Percentiles rank a stretch among this genome's conserved stretches.
Evolutionary conservation across 2,329 filamentous ascomycete genomes (phyloP).

Genomic region (Stachybotrys chartarum): DNA sequence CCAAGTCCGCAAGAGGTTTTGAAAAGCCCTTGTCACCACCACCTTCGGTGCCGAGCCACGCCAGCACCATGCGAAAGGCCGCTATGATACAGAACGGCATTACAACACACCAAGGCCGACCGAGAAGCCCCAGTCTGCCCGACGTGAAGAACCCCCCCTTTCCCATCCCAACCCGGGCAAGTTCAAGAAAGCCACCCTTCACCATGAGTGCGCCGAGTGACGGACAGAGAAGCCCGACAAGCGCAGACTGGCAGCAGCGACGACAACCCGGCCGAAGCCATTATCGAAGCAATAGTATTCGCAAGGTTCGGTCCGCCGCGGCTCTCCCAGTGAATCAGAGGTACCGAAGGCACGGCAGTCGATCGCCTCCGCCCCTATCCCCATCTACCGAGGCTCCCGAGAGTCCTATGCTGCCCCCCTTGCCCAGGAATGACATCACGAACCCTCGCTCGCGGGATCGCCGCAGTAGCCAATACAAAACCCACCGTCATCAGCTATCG

Average conservation of each 20-base stretch:
- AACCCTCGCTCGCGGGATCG: conserved; percentile 44
- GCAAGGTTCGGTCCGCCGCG: conserved; percentile 80
- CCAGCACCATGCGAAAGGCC: conserved; percentile 64
- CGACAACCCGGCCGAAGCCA: conserved; percentile 39
- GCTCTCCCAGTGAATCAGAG: conserved; percentile 54
- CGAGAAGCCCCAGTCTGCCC: conserved; percentile 57
- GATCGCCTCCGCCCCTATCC: conserved; percentile 60
- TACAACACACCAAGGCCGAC: conserved; percentile 56
- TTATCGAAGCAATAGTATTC: conserved; percentile 56
- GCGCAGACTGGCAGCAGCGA: conserved; percentile 48
- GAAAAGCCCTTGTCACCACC: conserved; percentile 28
- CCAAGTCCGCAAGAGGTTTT: conserved; percentile 25
- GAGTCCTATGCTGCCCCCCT: conserved; percentile 63
- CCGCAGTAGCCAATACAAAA: conserved; percentile 32
- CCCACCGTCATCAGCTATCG: conserved; percentile 51
- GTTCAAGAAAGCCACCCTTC: conserved; percentile 67
- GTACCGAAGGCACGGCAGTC: conserved; percentile 43
- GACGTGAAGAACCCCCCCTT: conserved; percentile 69
- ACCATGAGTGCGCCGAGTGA: conserved; percentile 62
- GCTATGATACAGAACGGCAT: conserved; percentile 77
- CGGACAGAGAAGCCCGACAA: conserved; percentile 69
- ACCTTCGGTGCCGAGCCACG: conserved; percentile 32
- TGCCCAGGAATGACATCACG: conserved; percentile 67
- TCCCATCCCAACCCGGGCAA: conserved; percentile 83
- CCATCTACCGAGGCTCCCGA: conserved; percentile 60